Base-by-base conservation (phyloP, 1,139 yeast genomes). In the Candida sp. region DNA sequence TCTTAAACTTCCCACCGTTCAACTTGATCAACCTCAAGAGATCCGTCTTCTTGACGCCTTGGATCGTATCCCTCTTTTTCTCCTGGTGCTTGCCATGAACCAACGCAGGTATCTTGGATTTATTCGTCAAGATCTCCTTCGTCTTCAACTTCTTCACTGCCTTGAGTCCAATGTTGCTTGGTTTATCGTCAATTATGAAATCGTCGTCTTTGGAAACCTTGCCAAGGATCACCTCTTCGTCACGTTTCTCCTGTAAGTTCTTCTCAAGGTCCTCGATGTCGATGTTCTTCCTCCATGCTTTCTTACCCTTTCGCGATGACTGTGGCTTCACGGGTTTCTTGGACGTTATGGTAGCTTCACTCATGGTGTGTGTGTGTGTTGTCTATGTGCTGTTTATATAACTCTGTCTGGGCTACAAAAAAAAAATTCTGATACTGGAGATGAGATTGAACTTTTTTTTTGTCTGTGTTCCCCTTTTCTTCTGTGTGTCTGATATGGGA, bases 261-360 rank as follows among this genome's bases (percentile, higher is more conserved):
- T 73, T 70, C 64, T 89, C 92, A 48, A 94, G 74, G 54, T 91
- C 97, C 26, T 84, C 85, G 28, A 94, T 75, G 65, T 94, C 96
- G 53, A 94, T 90, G 68, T 94, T 90, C 71, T 94, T 94, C 69
- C 98, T 86, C 99, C 99, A 94, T 5, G 98, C 89, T 66, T 81
- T 86, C 78, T 90, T 93, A 49, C 97, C 97, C 75, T 94, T 94
- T 63, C 98, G 82, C 5, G 97, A 90, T 6, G 87, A 68, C 69
- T 91, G 97, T 35, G 53, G 47, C 42, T 44, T 54, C 22, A 31
- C 43, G 8, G 49, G 5, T 32, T 34, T 49, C 26, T 37, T 47
- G 6, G 34, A 7, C 38, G 31, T 37, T 44, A 35, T 37, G 7
- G 11, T 30, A 6, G 46, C 52, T 38, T 26, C 31, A 50, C 54